These are phyloP conservation scores for Stagonosporopsis rhizophila DNA, from an alignment of 2,329 filamentous ascomycete species.

Conservation along the genomic window DNA sequence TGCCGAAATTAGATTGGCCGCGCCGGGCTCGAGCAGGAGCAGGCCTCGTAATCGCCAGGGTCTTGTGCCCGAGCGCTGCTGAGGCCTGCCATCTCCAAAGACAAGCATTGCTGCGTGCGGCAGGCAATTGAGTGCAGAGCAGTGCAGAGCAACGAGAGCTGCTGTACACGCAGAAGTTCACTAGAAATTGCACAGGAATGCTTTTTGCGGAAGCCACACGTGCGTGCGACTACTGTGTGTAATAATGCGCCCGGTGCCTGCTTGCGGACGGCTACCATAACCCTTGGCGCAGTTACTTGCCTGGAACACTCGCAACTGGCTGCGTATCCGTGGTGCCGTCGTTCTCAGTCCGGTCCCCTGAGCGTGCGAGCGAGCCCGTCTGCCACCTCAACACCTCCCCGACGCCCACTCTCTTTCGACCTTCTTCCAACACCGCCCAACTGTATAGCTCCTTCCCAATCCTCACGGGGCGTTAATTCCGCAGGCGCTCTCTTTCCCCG, in stretches of 20 bases:
- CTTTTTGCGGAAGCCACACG: neutral
- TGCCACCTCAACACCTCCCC: slow-evolving; percentile 6
- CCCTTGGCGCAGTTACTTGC: slow-evolving; percentile 8
- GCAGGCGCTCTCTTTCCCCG: slow-evolving; percentile 22
- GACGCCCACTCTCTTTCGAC: slow-evolving; percentile 15
- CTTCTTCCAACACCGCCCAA: slow-evolving; percentile 9
- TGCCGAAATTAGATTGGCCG: slow-evolving; percentile 25
- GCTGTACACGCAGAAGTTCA: neutral
- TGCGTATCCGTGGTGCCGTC: slow-evolving; percentile 13
- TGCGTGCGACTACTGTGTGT: slow-evolving; percentile 2
- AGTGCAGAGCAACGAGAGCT: neutral
- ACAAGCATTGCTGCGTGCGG: slow-evolving; percentile 6
- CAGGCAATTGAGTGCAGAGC: neutral
- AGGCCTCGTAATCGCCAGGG: slow-evolving; percentile 26
- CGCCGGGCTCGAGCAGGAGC: slow-evolving; percentile 15
- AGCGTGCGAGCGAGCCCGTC: slow-evolving; percentile 4
- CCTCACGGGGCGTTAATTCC: slow-evolving; percentile 1
- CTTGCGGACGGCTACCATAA: slow-evolving; percentile 3
- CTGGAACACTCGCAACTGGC: slow-evolving; percentile 6
- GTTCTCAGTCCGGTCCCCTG: slow-evolving; percentile 4
- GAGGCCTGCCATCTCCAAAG: slow-evolving; percentile 7
- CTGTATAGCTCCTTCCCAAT: slow-evolving; percentile 8
- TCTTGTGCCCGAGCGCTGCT: slow-evolving; percentile 15
- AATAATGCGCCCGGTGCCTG: slow-evolving; percentile 6
- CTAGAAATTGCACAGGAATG: neutral